Percentiles rank a stretch among this genome's conserved stretches.
Evolutionary conservation across 768 basidiomycete species (phyloP).

Genomic region (Leccinellum rugosiceps): DNA sequence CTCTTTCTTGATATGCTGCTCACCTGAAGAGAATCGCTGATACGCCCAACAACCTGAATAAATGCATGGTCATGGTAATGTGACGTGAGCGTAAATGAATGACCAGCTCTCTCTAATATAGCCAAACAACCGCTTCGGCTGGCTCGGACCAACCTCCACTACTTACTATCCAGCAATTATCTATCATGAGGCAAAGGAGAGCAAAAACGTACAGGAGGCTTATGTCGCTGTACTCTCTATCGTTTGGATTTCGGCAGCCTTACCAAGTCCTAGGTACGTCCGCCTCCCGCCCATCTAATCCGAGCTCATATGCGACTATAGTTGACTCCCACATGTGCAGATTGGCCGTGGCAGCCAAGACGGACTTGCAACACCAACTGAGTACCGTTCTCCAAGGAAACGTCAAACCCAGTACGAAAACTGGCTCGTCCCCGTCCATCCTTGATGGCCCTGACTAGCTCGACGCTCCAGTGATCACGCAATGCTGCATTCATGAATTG

Average conservation of each 20-base stretch:
- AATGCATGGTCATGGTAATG: constrained; percentile 9
- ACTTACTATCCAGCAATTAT: neutral
- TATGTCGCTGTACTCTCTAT: constrained; percentile 84
- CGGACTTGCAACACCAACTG: constrained; percentile 77
- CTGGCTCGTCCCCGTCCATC: constrained; percentile 5
- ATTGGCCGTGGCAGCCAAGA: constrained; percentile 59
- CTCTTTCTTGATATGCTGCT: neutral
- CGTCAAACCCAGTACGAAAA: constrained; percentile 84
- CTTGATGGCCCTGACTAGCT: constrained; percentile 34
- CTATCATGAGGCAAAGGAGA: constrained; percentile 86
- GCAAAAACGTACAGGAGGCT: constrained; percentile 93
- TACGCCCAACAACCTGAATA: constrained; percentile 5
- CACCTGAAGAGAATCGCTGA: constrained; percentile 16
- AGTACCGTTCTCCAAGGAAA: constrained; percentile 77
- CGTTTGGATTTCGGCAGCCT: constrained; percentile 89
- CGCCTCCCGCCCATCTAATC: neutral
- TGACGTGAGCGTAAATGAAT: neutral
- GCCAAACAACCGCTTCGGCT: constrained; percentile 20
- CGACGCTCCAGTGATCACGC: constrained; percentile 89
- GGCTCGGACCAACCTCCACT: no score
- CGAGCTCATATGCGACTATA: constrained; percentile 30
- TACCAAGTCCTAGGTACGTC: constrained; percentile 85
- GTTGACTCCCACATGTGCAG: constrained; percentile 87
- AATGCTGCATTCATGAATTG: constrained; percentile 93
- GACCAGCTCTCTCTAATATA: constrained; percentile 12